Conservation (phyloP, 768 basidiomycete genomes). For the Paxillus involutus region DNA sequence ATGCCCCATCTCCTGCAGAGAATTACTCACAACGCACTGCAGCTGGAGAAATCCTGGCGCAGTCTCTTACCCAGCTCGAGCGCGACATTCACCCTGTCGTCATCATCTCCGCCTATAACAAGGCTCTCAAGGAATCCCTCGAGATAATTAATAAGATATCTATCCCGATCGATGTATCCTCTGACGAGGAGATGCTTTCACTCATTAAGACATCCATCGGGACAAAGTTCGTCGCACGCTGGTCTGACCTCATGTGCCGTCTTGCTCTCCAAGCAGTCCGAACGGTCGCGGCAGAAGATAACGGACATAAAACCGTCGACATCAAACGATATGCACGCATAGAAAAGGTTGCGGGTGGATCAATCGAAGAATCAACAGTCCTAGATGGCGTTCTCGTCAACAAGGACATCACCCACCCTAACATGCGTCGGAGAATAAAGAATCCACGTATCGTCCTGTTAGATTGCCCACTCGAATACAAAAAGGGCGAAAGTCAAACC, state of each 20-base stretch:
- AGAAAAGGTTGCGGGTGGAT: constrained; percentile 96
- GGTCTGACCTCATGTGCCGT: constrained; percentile 97
- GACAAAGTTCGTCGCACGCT: constrained; percentile 94
- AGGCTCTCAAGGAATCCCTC: constrained; percentile 89
- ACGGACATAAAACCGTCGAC: constrained; percentile 84
- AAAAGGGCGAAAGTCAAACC: constrained; percentile 98
- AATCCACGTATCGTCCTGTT: constrained; percentile 88
- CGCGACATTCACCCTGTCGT: constrained; percentile 95
- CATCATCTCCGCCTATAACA: constrained; percentile 97
- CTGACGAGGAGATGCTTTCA: constrained; percentile 90
- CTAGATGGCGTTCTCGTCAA: constrained; percentile 94
- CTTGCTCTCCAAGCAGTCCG: constrained; percentile 92
- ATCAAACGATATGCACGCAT: constrained; percentile 98
- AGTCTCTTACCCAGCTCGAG: constrained; percentile 80
- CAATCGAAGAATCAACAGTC: constrained; percentile 90
- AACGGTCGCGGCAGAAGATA: constrained; percentile 78
- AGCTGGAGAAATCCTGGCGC: constrained; percentile 97
- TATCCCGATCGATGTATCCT: constrained; percentile 80
- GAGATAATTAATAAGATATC: constrained; percentile 87
- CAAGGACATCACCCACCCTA: constrained; percentile 98
- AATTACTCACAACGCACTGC: not conserved
- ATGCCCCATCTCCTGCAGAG: not conserved
- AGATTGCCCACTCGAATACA: constrained; percentile 97
- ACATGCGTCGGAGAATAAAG: constrained; percentile 89
- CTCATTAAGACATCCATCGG: constrained; percentile 99